phyloP scores from a whole-genome alignment of 805 yeast species.

The Torulaspora indica region DNA sequence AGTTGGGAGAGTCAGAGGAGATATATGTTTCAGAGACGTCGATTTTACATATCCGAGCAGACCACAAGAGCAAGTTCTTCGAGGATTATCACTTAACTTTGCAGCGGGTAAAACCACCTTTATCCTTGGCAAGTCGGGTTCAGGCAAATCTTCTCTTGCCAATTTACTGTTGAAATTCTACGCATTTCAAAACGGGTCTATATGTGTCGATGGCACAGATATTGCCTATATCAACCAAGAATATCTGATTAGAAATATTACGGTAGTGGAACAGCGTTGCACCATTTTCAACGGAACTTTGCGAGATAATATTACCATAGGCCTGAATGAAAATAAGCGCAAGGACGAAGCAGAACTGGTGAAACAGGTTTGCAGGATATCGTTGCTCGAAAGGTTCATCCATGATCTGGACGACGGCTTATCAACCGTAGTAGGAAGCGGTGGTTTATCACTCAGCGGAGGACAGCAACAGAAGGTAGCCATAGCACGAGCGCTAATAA shows the following conservation, averaged over 20 bases:
- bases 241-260: conserved; percentile 60
- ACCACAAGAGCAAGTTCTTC: conserved; percentile 43
- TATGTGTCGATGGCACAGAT: conserved; percentile 53
- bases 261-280: conserved; percentile 70
- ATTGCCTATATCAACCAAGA: conserved; percentile 40
- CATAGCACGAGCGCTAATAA: conserved; percentile 72
- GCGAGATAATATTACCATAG: conserved; percentile 57
- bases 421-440: conserved; percentile 46
- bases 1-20: conserved; percentile 19
- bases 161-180: conserved; percentile 61
- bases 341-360: conserved; percentile 18
- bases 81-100: conserved; percentile 44
- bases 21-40: conserved; percentile 36
- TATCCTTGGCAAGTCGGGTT: conserved; percentile 83
- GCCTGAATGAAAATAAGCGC: conserved; percentile 25
- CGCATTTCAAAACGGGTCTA: conserved; percentile 45
- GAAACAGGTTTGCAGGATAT: conserved; percentile 46
- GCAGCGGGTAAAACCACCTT: conserved; percentile 48
- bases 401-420: conserved; percentile 49
- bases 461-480: conserved; percentile 87
- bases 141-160: conserved; percentile 85
- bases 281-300: conserved; percentile 61
- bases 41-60: conserved; percentile 62
- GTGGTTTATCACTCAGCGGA: conserved; percentile 62
- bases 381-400: conserved; percentile 49